Evolutionary conservation across 2,329 filamentous ascomycete genomes (phyloP), one percentile per base, ranked within the genome.

Genomic region (Calonectria multiphialidica): DNA sequence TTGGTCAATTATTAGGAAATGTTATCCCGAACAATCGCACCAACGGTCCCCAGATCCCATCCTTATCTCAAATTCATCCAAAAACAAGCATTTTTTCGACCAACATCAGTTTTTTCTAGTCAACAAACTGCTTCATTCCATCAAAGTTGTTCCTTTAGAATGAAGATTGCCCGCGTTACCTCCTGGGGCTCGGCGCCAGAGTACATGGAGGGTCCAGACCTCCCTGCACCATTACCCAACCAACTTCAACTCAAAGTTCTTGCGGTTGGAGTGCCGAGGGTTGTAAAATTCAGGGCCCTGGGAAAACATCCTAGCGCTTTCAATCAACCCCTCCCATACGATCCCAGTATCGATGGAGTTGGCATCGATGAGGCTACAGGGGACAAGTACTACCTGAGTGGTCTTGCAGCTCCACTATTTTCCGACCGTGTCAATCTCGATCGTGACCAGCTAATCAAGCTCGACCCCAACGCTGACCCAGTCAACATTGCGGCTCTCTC

Each of bases 331-430:
- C 70, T 74, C 7, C 72, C 72, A 5, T 71, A 64, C 25, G 62
- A 69, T 28, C 72, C 72, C 25, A 68, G 72, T n/a, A 33, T 74
- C 12, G 70, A 72, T 30, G 72, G 72, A 1, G 70, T 70, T 16
- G 72, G 70, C 3, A 15, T 69, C 5, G 70, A 74, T 15, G 72
- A 72, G 15, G 35, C 45, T 5, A 74, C 72, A 4, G 66, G 66
- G 6, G 50, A 72, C 15, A 72, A 42, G 45, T 72, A 74, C 55
- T 72, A 66, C 55, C 62, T 74, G 30, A 66, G 23, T 25, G 28
- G 50, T 3, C 47, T 72, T 10, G 37, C 45, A 9, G 25, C 70
- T 5, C 65, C 69, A 2, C 61, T 71, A 15, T 64, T 74, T 47
- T 42, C 55, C 2, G 72, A 74, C 33, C 45, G 66, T 1, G 70